Conservation (phyloP, 257 asterid genomes). For the Fraxinus pennsylvanica region DNA sequence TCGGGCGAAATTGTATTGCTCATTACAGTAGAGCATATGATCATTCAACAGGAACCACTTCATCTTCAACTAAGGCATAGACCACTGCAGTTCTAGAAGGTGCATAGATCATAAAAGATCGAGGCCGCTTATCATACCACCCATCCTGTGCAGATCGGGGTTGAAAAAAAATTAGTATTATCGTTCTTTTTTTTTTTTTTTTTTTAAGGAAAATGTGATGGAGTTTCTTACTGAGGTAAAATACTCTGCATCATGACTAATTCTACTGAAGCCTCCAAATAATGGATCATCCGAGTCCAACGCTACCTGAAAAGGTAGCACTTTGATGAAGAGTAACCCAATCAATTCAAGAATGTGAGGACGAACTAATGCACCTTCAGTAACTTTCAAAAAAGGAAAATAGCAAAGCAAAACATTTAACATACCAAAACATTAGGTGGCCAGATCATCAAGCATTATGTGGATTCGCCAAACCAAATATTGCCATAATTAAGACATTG, state of each 20-base stretch:
- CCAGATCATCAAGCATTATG: background rate
- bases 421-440: background rate
- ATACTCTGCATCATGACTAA: slow-evolving; percentile 65
- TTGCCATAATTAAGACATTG: background rate
- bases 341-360: too few species aligned
- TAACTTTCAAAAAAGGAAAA: background rate
- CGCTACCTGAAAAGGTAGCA: slow-evolving; percentile 51
- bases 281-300: slow-evolving; percentile 72
- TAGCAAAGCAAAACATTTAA: background rate
- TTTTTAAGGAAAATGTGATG: too few species aligned
- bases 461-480: background rate
- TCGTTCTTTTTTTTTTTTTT: too few species aligned
- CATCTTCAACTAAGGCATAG: slow-evolving; percentile 57
- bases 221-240: slow-evolving; percentile 60
- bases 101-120: slow-evolving; percentile 73
- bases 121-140: slow-evolving; percentile 69
- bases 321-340: background rate
- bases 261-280: slow-evolving; percentile 85
- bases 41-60: slow-evolving; percentile 27
- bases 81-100: slow-evolving; percentile 92
- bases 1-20: background rate
- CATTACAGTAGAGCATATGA: background rate
- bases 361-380: too few species aligned
- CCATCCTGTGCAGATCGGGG: slow-evolving; percentile 55
- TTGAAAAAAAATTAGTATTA: background rate